These are phyloP conservation scores for Phytophthora litchii DNA, from an alignment of 352 stramenopile species.

Conservation along the genomic window DNA sequence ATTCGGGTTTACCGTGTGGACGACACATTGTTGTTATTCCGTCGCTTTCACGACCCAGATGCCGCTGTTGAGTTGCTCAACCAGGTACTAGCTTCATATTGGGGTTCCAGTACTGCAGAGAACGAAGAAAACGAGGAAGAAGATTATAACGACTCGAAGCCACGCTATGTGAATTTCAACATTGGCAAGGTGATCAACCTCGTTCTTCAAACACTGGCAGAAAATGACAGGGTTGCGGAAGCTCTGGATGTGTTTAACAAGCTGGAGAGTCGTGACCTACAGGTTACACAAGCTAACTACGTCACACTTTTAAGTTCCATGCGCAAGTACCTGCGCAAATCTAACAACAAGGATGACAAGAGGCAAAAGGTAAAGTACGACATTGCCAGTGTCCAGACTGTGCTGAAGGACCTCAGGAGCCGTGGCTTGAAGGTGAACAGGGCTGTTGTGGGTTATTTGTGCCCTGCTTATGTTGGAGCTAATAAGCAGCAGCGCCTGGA, in stretches of 20 bases:
- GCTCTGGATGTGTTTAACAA: slow-evolving; percentile 43
- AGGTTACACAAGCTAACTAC: slow-evolving; percentile 46
- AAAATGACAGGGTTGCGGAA: slow-evolving; percentile 47
- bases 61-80: slow-evolving; percentile 46
- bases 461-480: slow-evolving; percentile 42
- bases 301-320: slow-evolving; percentile 55
- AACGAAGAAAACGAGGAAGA: slow-evolving; percentile 3
- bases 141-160: slow-evolving; percentile 15
- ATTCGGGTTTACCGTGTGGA: slow-evolving; percentile 54
- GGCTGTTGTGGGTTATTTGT: slow-evolving; percentile 53
- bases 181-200: slow-evolving; percentile 55
- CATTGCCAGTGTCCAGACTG: slow-evolving; percentile 40
- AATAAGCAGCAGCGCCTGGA: slow-evolving; percentile 64
- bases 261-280: slow-evolving; percentile 39
- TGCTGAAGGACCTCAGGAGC: slow-evolving; percentile 49
- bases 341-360: slow-evolving; percentile 26
- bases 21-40: slow-evolving; percentile 51
- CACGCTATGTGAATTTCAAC: slow-evolving; percentile 45
- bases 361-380: slow-evolving; percentile 43
- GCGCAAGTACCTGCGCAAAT: slow-evolving; percentile 33
- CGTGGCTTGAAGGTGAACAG: slow-evolving; percentile 46
- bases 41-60: slow-evolving; percentile 52
- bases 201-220: slow-evolving; percentile 49
- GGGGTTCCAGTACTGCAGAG: slow-evolving; percentile 14
- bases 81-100: slow-evolving; percentile 50